phyloP scores from a whole-genome alignment of 306 rosid genomes.

The Corylus heterophylla region DNA sequence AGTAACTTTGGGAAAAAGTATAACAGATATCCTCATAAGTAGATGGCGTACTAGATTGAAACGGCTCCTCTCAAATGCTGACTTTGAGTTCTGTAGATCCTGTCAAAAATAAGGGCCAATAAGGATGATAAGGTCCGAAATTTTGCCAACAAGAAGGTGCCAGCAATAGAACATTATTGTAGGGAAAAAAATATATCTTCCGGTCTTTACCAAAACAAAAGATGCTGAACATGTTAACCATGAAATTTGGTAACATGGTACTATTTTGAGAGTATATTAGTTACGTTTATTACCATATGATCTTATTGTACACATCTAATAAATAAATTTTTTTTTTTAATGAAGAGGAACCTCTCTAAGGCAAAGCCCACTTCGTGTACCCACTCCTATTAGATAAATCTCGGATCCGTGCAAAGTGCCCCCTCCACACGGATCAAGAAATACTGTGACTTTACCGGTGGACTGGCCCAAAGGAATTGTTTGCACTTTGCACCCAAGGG shows the following conservation, averaged over 20 bases:
- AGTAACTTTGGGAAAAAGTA: not conserved
- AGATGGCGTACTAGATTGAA: constrained; percentile 87
- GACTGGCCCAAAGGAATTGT: too few species aligned
- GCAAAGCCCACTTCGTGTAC: too few species aligned
- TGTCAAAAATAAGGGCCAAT: constrained; percentile 40
- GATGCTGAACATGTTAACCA: not conserved
- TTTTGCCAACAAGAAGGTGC: not conserved
- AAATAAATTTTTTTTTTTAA: not conserved
- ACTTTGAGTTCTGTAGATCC: constrained; percentile 95
- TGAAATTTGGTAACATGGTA: not conserved
- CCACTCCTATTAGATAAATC: too few species aligned
- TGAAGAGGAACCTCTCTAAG: too few species aligned
- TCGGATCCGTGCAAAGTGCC: too few species aligned
- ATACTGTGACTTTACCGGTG: too few species aligned
- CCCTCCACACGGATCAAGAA: too few species aligned
- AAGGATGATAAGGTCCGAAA: constrained; percentile 19
- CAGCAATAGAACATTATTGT: not conserved
- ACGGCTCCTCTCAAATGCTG: constrained; percentile 94
- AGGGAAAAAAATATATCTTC: not conserved
- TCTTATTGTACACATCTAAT: not conserved
- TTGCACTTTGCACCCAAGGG: too few species aligned
- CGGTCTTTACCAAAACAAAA: not conserved
- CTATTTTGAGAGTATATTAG: not conserved
- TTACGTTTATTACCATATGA: not conserved
- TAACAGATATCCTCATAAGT: constrained; percentile 29